phyloP scores from a whole-genome alignment of 768 basidiomycete species.

The Lactarius sp. region DNA sequence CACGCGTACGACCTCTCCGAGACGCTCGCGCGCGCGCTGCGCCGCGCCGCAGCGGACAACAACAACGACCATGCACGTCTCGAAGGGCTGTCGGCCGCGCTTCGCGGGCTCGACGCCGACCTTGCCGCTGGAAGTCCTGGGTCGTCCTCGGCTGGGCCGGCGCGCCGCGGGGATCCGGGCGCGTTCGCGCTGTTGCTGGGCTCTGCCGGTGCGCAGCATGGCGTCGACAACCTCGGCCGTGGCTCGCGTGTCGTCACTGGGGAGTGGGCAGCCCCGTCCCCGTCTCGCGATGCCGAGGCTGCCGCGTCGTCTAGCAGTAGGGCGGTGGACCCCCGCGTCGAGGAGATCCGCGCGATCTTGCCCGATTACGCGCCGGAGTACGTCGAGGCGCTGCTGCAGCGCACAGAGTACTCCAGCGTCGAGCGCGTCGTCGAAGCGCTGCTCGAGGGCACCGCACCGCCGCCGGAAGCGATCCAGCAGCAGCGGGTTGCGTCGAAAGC shows the following conservation, averaged over 20 bases:
- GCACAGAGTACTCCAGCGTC: conserved; percentile 44
- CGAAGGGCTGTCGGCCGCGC: conserved; percentile 49
- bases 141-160: conserved; percentile 3
- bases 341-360: conserved; percentile 73
- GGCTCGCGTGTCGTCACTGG: conserved; percentile 17
- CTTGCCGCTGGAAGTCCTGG: neutral
- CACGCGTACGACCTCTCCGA: conserved; percentile 54
- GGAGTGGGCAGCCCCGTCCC: conserved; percentile 5
- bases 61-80: conserved; percentile 37
- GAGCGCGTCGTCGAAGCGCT: conserved; percentile 66
- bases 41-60: conserved; percentile 46
- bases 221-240: conserved; percentile 37
- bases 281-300: conserved; percentile 17
- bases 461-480: conserved; percentile 30
- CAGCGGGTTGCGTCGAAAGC: conserved; percentile 25
- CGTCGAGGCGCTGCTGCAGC: conserved; percentile 51
- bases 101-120: conserved; percentile 39
- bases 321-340: conserved; percentile 52
- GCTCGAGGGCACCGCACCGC: conserved; percentile 67
- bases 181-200: conserved; percentile 59
- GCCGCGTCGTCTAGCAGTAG: conserved; percentile 30
- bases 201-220: conserved; percentile 45
- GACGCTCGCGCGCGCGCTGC: conserved; percentile 35
- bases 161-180: conserved; percentile 39
- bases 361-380: conserved; percentile 56